Conservation (phyloP, 2,329 filamentous ascomycete species). For the Cadophora luteo-olivacea region DNA sequence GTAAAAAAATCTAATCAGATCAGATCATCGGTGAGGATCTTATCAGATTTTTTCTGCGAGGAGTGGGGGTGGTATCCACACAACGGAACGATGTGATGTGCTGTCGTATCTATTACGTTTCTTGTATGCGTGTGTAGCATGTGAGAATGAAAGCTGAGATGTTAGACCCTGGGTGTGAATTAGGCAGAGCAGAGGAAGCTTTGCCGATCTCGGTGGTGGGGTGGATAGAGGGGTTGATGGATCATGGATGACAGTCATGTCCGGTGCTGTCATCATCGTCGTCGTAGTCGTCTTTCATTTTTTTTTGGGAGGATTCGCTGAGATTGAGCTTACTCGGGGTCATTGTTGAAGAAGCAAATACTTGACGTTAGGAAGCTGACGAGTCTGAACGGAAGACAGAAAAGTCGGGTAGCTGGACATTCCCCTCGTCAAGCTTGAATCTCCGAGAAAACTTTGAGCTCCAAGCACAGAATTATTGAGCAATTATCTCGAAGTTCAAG, state of each 20-base stretch:
- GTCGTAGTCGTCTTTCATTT: neutral
- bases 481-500: too few relatives aligned
- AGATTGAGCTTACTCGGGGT: neutral
- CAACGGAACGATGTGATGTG: too few relatives aligned
- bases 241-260: neutral
- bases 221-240: neutral
- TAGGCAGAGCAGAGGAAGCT: neutral
- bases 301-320: neutral
- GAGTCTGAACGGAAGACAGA: neutral
- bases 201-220: slow-evolving; percentile 15
- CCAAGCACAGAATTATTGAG: neutral
- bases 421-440: neutral
- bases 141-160: neutral
- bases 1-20: slow-evolving; percentile 11
- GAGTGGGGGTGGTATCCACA: neutral
- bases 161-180: too few relatives aligned
- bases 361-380: neutral
- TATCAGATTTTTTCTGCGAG: slow-evolving; percentile 1
- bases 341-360: neutral
- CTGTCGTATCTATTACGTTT: slow-evolving; percentile 6
- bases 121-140: too few relatives aligned
- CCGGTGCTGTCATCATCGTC: neutral
- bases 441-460: neutral
- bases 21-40: neutral
- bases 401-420: neutral